A percentile compares a stretch with the other conserved stretches of the same genome.
Conservation (phyloP, 768 basidiomycete species). For the Udeniomyces megalosporus region DNA sequence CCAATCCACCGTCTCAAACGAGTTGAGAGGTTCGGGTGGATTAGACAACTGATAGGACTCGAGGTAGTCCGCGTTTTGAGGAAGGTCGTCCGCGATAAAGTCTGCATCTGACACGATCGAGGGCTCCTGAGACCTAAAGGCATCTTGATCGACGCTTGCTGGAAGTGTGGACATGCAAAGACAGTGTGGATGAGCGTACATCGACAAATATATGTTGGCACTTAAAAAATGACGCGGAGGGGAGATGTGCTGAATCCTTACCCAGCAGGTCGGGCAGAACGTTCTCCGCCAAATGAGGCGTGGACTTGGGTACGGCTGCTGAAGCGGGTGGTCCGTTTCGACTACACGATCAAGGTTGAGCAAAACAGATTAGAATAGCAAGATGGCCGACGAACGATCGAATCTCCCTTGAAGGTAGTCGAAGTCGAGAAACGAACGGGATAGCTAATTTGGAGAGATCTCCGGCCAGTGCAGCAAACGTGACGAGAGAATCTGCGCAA, state of each 20-base stretch:
- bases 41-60: constrained; percentile 32
- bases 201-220: too few relatives aligned
- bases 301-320: too few relatives aligned
- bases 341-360: too few relatives aligned
- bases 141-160: constrained; percentile 53
- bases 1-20: constrained; percentile 5
- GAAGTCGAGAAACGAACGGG: constrained; percentile 14
- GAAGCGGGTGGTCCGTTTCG: too few relatives aligned
- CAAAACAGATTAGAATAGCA: too few relatives aligned
- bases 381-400: too few relatives aligned
- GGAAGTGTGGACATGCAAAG: too few relatives aligned
- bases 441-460: constrained; percentile 22
- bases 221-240: not conserved
- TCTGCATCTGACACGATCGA: constrained; percentile 67
- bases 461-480: constrained; percentile 20
- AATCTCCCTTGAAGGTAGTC: too few relatives aligned
- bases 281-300: too few relatives aligned
- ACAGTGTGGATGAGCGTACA: too few relatives aligned
- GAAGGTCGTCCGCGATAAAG: constrained; percentile 80
- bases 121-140: constrained; percentile 50
- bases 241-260: not conserved
- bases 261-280: not conserved
- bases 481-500: constrained; percentile 30
- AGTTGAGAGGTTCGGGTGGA: not conserved
- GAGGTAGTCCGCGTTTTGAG: constrained; percentile 72